A percentile compares a stretch with the other conserved stretches of the same genome.
These are phyloP conservation scores for Russula griseocarnosa DNA, from an alignment of 768 basidiomycete genomes.

Conservation along the genomic window DNA sequence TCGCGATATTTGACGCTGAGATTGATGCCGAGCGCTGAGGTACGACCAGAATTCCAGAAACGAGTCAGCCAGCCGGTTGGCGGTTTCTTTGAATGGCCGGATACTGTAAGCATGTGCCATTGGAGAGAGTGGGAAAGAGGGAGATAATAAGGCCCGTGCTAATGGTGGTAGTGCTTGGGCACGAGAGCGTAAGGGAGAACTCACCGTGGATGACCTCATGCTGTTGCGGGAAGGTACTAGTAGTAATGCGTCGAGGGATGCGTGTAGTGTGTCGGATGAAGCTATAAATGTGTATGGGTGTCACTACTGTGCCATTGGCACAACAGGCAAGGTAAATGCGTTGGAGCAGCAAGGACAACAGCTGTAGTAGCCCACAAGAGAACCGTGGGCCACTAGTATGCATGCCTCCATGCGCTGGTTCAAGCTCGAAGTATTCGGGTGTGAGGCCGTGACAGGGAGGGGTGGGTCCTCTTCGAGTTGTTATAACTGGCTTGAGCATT, in stretches of 20 bases:
- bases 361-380: background rate
- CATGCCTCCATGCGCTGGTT: background rate
- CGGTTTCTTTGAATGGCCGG: slow-evolving; percentile 12
- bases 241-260: background rate
- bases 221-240: background rate
- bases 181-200: background rate
- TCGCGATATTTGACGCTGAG: no score
- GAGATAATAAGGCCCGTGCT: background rate
- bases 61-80: slow-evolving; percentile 15
- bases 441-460: no score
- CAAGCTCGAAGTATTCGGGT: background rate
- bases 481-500: no score
- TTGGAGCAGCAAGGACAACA: background rate
- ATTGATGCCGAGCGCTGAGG: no score
- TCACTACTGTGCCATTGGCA: no score
- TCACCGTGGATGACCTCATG: slow-evolving; percentile 15
- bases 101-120: slow-evolving; percentile 16
- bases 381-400: no score
- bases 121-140: background rate
- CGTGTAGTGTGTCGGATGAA: background rate
- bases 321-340: background rate
- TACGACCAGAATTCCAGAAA: slow-evolving; percentile 6
- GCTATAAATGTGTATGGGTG: slow-evolving; percentile 9
- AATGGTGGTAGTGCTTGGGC: background rate
- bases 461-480: no score